A percentile compares a stretch with the other conserved stretches of the same genome.
Evolutionary conservation across 2,329 filamentous ascomycete species (phyloP).

Genomic region (Aspergillus transmontanensis): DNA sequence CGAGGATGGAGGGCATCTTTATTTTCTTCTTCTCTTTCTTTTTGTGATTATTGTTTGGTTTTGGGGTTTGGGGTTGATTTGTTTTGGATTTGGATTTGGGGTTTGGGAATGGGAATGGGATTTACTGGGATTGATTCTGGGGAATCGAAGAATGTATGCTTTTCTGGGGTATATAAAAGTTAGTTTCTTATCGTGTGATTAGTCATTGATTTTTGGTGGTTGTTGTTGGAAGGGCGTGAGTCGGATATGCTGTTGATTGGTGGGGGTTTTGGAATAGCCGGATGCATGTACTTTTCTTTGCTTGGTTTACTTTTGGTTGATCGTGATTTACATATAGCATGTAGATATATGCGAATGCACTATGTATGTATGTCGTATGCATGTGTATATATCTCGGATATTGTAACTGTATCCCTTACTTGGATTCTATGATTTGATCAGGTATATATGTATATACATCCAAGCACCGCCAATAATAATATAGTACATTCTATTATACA

Average conservation of each 20-base stretch:
- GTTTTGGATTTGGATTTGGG: no score
- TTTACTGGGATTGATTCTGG: not conserved
- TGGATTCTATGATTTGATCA: not conserved
- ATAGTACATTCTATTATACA: constrained; percentile 1
- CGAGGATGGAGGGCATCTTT: constrained; percentile 40
- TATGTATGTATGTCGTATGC: not conserved
- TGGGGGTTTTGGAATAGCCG: no score
- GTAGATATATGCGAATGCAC: not conserved
- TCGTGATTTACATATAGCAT: no score
- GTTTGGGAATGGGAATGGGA: not conserved
- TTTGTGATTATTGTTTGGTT: not conserved
- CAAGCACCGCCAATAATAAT: not conserved
- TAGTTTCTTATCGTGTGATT: not conserved
- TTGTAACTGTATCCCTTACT: not conserved
- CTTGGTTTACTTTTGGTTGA: no score
- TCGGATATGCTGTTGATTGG: not conserved
- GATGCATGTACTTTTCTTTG: no score
- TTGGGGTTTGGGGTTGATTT: no score
- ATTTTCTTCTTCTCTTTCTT: constrained; percentile 9
- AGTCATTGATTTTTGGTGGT: not conserved
- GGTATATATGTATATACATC: not conserved
- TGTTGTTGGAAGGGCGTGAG: not conserved
- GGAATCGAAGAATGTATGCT: not conserved
- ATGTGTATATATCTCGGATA: not conserved
- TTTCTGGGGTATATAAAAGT: not conserved